Evolutionary conservation across 768 basidiomycete species (phyloP), one percentile per base, ranked within the genome.

Genomic region (Aureoboletus auriporus): DNA sequence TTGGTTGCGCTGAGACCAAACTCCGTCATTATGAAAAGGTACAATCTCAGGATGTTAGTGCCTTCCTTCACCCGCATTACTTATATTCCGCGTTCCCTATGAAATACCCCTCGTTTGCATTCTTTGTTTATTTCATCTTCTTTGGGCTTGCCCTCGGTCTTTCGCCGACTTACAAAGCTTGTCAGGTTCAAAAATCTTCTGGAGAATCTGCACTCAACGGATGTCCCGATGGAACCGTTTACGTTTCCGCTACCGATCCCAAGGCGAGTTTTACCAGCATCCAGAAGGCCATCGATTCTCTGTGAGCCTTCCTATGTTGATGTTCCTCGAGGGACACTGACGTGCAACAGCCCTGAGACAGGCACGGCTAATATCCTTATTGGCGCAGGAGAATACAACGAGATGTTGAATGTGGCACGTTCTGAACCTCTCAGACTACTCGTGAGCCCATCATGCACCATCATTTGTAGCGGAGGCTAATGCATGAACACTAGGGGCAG

Each of bases 181-280:
- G 82, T 54, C 83, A 84, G 54, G 55, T 76, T 23, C 68, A 76
- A 56, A 82, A 82, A 49, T 58, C 74, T 2, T 41, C 50, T 0
- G 57, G 61, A 0, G 39, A 59, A 4, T 76, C 77, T 4, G 75
- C 82, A 13, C 63, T 82, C 10, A 14, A 45, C 1, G 80, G 78
- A 8, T 85, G 84, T 57, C 79, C 80, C 0, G n/a, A 51, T 6
- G 80, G 78, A 9, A 84, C 82, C 0, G 63, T 85, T 4, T 84
- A 75, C 48, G 83, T 85, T 17, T 83, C 80, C 1, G 61, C 61
- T 29, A 75, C 61, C 5, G 75, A 84, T 56, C 48, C 59, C 0
- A 63, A 64, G 41, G 75, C 82, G 0, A 48, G 71, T 23, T 84
- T 80, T 40, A 68, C 58, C 13, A 73, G 55, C 23, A 66, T 84